Evolutionary conservation across 1,284 basidiomycete species (phyloP).

Genomic region (Bjerkandera adusta): DNA sequence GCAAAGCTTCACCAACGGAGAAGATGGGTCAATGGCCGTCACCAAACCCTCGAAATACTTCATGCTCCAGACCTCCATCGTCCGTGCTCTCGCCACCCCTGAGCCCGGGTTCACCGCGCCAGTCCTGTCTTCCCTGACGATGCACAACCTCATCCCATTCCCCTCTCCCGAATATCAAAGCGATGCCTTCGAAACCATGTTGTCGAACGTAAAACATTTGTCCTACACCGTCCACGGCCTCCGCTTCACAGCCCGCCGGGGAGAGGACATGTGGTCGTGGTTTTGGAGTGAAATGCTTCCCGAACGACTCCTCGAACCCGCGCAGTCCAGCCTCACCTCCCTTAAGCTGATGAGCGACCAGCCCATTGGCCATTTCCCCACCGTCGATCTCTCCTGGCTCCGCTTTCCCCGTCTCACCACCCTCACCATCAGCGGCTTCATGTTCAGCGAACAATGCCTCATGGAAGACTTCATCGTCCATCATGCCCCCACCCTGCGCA

Average conservation of each 20-base stretch:
- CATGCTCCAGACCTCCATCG: conserved; percentile 14
- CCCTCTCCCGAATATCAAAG: conserved; percentile 13
- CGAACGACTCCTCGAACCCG: conserved; percentile 17
- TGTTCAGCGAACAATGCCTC: conserved; percentile 15
- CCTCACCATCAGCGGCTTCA: conserved; percentile 18
- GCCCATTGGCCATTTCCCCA: conserved; percentile 16
- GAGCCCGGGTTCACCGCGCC: conserved; percentile 3
- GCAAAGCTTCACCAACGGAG: conserved; percentile 4
- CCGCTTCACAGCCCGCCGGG: conserved; percentile 12
- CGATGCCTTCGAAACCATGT: conserved; percentile 11
- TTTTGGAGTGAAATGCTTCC: conserved; percentile 22
- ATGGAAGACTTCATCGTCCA: conserved; percentile 23
- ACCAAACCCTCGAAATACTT: conserved; percentile 11
- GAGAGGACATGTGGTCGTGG: conserved; percentile 18
- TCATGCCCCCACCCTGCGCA: conserved; percentile 15
- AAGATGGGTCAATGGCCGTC: conserved; percentile 7
- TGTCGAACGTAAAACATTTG: conserved; percentile 16
- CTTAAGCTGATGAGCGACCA: conserved; percentile 23
- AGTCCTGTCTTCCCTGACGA: conserved; percentile 12
- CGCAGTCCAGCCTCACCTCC: conserved; percentile 17
- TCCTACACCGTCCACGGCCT: conserved; percentile 14
- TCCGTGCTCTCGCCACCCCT: conserved; percentile 9
- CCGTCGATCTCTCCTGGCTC: conserved; percentile 19
- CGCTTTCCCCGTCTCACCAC: conserved; percentile 18
- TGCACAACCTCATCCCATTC: conserved; percentile 18